Evolutionary conservation across 768 basidiomycete species (phyloP).

Genomic region (Termitomyces bulborhizus): DNA sequence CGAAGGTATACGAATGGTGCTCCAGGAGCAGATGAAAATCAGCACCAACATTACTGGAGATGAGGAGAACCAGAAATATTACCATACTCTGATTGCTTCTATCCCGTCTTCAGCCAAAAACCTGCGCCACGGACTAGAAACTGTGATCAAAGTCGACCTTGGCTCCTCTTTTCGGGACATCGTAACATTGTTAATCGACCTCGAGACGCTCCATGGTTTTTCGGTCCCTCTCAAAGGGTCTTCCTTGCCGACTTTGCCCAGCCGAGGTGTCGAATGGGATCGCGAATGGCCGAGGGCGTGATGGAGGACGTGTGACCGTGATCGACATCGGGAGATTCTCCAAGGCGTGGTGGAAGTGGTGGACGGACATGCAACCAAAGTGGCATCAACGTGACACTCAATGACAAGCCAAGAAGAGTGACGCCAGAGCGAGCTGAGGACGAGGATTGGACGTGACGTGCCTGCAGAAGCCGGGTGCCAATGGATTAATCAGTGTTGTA

Average conservation of each 20-base stretch:
- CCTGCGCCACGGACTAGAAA: not conserved
- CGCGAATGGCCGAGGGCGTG: not conserved
- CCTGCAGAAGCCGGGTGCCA: no score
- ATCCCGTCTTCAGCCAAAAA: not conserved
- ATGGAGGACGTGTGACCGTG: not conserved
- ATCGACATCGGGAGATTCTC: not conserved
- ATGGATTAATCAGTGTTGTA: no score
- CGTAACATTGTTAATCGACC: not conserved
- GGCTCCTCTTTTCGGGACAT: not conserved
- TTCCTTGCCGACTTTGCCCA: not conserved
- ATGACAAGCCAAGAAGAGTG: not conserved
- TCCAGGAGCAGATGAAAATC: not conserved
- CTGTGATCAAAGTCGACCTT: not conserved
- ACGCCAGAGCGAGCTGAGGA: no score
- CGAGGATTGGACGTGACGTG: no score
- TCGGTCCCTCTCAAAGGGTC: not conserved
- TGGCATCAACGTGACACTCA: not conserved
- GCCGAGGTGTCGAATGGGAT: not conserved
- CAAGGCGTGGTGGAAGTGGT: conserved; percentile 2
- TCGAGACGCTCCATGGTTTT: not conserved
- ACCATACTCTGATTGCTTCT: not conserved
- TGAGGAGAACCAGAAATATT: not conserved
- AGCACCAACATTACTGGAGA: not conserved
- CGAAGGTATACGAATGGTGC: not conserved
- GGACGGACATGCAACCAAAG: not conserved